Conservation (phyloP, 805 yeast genomes). For the Candida xiaguanensis region DNA sequence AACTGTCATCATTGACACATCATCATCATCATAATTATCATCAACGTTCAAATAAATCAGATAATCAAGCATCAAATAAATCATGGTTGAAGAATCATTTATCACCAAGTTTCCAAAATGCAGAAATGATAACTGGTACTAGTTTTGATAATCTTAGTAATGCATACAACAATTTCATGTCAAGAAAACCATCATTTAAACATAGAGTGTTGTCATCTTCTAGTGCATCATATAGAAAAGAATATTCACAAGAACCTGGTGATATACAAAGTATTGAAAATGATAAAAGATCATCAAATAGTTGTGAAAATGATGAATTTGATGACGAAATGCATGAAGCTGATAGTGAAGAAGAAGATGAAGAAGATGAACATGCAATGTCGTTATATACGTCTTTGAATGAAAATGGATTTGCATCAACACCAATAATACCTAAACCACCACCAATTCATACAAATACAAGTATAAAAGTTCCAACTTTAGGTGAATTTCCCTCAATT, state of each 20-base stretch:
- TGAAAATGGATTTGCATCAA: conserved; percentile 20
- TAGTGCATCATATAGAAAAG: conserved; percentile 12
- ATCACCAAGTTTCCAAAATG: conserved; percentile 13
- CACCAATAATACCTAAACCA: conserved; percentile 11
- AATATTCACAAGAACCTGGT: conserved; percentile 8
- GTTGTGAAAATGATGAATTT: conserved; percentile 9
- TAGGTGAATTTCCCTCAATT: conserved; percentile 42
- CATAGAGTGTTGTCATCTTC: conserved; percentile 15
- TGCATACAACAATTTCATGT: conserved; percentile 19
- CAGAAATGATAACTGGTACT: conserved; percentile 15
- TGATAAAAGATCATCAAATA: conserved; percentile 2
- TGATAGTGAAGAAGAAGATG: conserved; percentile 31
- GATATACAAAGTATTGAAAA: conserved; percentile 9
- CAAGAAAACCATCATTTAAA: conserved; percentile 15
- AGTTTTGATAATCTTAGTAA: conserved; percentile 27
- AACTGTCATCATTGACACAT: conserved; percentile 5
- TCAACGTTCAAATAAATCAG: neutral
- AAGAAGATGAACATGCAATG: conserved; percentile 69
- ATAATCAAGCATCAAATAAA: conserved; percentile 4
- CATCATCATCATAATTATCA: conserved; percentile 3
- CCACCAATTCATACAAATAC: conserved; percentile 12
- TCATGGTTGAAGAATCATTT: conserved; percentile 29
- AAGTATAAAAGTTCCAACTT: conserved; percentile 34
- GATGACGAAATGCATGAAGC: conserved; percentile 37
- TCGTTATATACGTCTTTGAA: conserved; percentile 56